Base-by-base conservation (phyloP, 164 flowering plant species). In the Echeveria elegans region DNA sequence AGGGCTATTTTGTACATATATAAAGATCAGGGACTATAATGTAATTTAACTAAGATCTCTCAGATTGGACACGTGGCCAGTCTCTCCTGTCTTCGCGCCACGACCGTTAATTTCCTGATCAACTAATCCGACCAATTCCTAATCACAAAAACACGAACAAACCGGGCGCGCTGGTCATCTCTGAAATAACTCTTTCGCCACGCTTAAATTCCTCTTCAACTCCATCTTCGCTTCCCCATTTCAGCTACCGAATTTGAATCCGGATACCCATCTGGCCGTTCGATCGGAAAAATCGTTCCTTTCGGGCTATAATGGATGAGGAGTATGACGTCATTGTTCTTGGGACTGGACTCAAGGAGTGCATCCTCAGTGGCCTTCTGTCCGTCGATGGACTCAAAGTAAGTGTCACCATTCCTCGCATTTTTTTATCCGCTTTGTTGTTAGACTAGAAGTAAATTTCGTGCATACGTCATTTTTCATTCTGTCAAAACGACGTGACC, bases 281-380 rank as follows among this genome's bases (percentile, higher is more conserved):
- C 24, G 59, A 53, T 53, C 15, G 28, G 59, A 53, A 53, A 53
- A 53, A 53, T 10, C 11, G 14, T 53, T 53, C 1, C 59, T 53
- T 53, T 24, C 30, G 14, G 30, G 30, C 59, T 23, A 26, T 24
- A 18, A 82, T 82, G 86, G 86, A 82, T 75, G 83, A 76, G 71
- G 82, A 80, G 64, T 82, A 82, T 53, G 86, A 82, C 62, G 84
- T 82, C 0, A 80, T 82, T 1, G 86, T 82, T 63, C 81, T 83
- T 2, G 86, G 86, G 7, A 83, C 86, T 4, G 86, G 84, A 4
- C 84, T 83, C 73, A 83, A 83, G 70, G 86, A 83, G 66, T 83
- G 86, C 80, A 83, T 83, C 63, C 86, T 83, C 71, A 83, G 86
- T 31, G 86, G 86, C 36, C 84, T 83, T 63, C 86, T 83, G 66